phyloP scores from a whole-genome alignment of 495 filamentous ascomycete genomes.

The Chaetomidium leptoderma region DNA sequence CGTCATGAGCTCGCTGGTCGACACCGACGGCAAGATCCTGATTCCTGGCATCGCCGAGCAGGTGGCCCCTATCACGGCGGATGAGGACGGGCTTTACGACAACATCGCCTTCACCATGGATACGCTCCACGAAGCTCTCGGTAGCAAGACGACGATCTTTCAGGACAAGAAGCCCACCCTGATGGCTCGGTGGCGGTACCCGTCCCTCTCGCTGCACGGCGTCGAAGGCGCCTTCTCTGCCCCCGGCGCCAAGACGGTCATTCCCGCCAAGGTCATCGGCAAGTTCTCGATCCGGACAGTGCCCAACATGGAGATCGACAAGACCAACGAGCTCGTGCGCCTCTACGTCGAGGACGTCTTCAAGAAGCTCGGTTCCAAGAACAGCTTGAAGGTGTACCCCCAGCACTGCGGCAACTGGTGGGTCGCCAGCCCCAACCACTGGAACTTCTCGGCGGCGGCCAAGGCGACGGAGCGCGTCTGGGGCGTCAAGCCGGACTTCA shows the following conservation, averaged over 20 bases:
- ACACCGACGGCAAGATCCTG: slow-evolving; percentile 81
- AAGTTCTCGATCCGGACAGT: slow-evolving; percentile 98
- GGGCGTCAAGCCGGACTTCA: slow-evolving; percentile 89
- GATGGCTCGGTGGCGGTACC: slow-evolving; percentile 93
- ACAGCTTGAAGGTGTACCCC: slow-evolving; percentile 72
- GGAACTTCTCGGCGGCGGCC: slow-evolving; percentile 91
- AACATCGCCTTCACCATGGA: slow-evolving; percentile 92
- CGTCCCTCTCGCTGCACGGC: slow-evolving; percentile 92
- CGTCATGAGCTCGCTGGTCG: slow-evolving; percentile 76
- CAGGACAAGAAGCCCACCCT: slow-evolving; percentile 81
- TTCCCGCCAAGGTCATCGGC: slow-evolving; percentile 92
- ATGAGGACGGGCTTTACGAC: slow-evolving; percentile 80
- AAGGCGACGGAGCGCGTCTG: slow-evolving; percentile 93
- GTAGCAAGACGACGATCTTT: slow-evolving; percentile 78
- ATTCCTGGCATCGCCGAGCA: slow-evolving; percentile 88
- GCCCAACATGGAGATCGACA: slow-evolving; percentile 89
- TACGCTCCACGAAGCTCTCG: slow-evolving; percentile 84
- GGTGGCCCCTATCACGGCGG: slow-evolving; percentile 78
- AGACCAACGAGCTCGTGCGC: slow-evolving; percentile 79
- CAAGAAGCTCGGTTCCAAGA: slow-evolving; percentile 81
- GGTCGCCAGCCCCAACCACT: slow-evolving; percentile 94
- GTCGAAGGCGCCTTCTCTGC: slow-evolving; percentile 93
- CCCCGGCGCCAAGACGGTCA: slow-evolving; percentile 95
- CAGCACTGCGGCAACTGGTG: slow-evolving; percentile 96
- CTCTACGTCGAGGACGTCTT: slow-evolving; percentile 75